Evolutionary conservation across 345 rosid species (phyloP).

Genomic region (Acer yangbiense): DNA sequence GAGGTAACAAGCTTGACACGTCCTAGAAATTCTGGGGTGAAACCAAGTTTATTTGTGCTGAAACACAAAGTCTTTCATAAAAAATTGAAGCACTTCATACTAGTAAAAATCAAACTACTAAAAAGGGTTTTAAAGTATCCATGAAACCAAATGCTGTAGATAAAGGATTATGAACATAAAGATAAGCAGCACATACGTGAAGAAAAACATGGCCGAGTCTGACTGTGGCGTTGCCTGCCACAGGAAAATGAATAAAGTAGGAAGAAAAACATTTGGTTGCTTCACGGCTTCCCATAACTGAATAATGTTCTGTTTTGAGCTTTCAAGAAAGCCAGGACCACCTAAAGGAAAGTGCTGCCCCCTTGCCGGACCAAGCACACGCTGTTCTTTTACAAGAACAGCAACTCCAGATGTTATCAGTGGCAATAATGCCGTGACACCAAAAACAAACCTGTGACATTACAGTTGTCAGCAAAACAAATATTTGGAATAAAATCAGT

Average conservation of each 20-base stretch:
- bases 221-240: conserved; percentile 99
- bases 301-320: conserved; percentile 63
- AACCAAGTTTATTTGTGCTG: conserved; percentile 96
- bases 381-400: conserved; percentile 87
- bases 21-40: conserved; percentile 95
- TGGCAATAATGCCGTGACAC: conserved; percentile 86
- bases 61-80: conserved; percentile 11
- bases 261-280: conserved; percentile 82
- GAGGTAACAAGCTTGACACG: conserved; percentile 92
- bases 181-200: conserved; percentile 60
- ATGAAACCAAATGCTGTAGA: conserved; percentile 7
- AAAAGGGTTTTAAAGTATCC: conserved; percentile 2
- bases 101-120: conserved; percentile 16
- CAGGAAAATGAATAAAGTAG: conserved; percentile 83
- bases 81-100: conserved; percentile 3
- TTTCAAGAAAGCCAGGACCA: conserved; percentile 58
- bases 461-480: conserved; percentile 30
- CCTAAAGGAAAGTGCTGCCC: conserved; percentile 42
- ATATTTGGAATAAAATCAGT: conserved; percentile 4
- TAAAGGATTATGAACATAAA: conserved; percentile 7
- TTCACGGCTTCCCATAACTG: conserved; percentile 75
- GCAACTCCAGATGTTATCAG: conserved; percentile 90
- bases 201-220: conserved; percentile 96
- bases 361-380: conserved; percentile 44
- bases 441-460: conserved; percentile 86